These are phyloP conservation scores for Fusarium sp. DNA, from an alignment of 2,329 filamentous ascomycete genomes.

Conservation along the genomic window DNA sequence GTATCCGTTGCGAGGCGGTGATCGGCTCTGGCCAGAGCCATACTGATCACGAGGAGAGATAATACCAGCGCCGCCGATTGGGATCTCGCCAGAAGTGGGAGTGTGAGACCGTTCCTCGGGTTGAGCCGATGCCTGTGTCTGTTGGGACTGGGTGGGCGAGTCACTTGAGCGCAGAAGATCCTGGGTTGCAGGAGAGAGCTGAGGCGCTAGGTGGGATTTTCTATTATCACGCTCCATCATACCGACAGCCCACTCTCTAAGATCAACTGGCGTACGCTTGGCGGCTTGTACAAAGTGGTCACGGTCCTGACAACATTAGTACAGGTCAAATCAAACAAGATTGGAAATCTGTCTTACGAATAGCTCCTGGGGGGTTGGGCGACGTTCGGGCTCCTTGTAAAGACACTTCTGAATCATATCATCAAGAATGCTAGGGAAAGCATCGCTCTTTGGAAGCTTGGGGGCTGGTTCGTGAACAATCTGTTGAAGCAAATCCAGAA, in stretches of 20 bases:
- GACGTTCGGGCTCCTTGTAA: constrained; percentile 84
- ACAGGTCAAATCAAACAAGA: not conserved
- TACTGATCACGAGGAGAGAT: constrained; percentile 62
- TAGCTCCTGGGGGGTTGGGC: constrained; percentile 91
- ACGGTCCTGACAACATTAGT: constrained; percentile 69
- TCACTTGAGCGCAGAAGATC: constrained; percentile 74
- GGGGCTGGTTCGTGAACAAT: constrained; percentile 97
- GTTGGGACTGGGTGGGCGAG: constrained; percentile 59
- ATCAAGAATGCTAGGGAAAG: constrained; percentile 92
- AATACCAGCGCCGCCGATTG: constrained; percentile 66
- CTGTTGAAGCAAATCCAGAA: constrained; percentile 93
- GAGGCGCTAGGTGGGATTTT: constrained; percentile 88
- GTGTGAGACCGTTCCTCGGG: constrained; percentile 60
- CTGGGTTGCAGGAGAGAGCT: constrained; percentile 79
- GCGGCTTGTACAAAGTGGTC: constrained; percentile 96
- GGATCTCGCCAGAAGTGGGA: constrained; percentile 77
- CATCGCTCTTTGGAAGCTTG: constrained; percentile 93
- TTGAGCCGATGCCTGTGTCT: constrained; percentile 49
- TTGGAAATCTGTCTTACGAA: constrained; percentile 68
- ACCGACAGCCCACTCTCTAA: constrained; percentile 91
- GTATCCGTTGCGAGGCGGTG: constrained; percentile 60
- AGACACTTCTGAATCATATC: constrained; percentile 98
- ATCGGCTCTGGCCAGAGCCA: constrained; percentile 56
- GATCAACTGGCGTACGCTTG: constrained; percentile 93
- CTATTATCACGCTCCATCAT: constrained; percentile 96